These are phyloP conservation scores for Cladosporium sp. DNA, from an alignment of 2,329 filamentous ascomycete genomes.

Conservation along the genomic window DNA sequence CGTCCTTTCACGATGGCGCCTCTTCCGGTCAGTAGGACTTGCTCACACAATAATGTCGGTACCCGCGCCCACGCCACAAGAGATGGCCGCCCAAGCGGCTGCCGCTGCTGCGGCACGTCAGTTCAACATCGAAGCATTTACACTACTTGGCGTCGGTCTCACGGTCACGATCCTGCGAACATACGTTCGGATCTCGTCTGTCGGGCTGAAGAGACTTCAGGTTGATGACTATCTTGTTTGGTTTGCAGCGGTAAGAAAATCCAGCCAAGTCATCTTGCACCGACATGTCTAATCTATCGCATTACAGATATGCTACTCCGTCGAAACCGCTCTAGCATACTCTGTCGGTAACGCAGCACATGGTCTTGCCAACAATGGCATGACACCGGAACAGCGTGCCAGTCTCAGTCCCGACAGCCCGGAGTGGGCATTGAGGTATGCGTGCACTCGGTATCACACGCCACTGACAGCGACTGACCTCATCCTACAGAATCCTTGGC, in stretches of 20 bases:
- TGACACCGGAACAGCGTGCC: slow-evolving; percentile 9
- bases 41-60: slow-evolving; percentile 7
- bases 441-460: neutral
- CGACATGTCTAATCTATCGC: neutral
- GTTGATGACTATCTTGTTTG: slow-evolving; percentile 8
- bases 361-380: slow-evolving; percentile 17
- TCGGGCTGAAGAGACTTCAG: neutral
- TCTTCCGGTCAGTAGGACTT: neutral
- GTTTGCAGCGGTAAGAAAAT: slow-evolving; percentile 8
- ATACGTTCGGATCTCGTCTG: neutral
- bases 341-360: slow-evolving; percentile 13
- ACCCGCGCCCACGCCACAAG: slow-evolving; percentile 10
- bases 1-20: neutral
- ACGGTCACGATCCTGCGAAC: neutral
- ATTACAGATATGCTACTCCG: slow-evolving; percentile 9
- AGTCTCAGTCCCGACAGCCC: slow-evolving; percentile 8
- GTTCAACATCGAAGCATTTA: slow-evolving; percentile 18
- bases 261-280: neutral
- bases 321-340: slow-evolving; percentile 11
- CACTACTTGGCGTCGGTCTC: slow-evolving; percentile 13
- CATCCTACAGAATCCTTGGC: slow-evolving; percentile 3
- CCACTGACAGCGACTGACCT: neutral
- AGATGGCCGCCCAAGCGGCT: slow-evolving; percentile 4
- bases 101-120: slow-evolving; percentile 4
- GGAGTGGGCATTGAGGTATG: slow-evolving; percentile 12